A percentile compares a stretch with the other conserved stretches of the same genome.
Evolutionary conservation across 129 eudicot genomes (phyloP).

Genomic region (Escallonia herrerae): DNA sequence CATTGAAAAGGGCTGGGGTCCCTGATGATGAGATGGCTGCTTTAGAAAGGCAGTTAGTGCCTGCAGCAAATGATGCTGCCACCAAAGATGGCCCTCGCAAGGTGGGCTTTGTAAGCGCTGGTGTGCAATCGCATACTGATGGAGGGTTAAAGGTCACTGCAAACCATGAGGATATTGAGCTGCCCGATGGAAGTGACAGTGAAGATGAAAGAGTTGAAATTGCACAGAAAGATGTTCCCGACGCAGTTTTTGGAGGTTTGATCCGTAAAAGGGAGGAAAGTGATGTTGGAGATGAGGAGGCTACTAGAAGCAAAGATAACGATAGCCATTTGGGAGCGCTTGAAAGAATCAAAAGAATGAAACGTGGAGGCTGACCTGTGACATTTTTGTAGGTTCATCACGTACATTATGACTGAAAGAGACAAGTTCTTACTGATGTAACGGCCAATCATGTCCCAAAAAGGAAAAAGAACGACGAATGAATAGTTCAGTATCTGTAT

Average conservation of each 20-base stretch:
- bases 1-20: slow-evolving; percentile 57
- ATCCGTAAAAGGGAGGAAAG: slow-evolving; percentile 43
- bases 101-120: slow-evolving; percentile 73
- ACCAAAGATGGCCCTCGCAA: slow-evolving; percentile 34
- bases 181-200: slow-evolving; percentile 78
- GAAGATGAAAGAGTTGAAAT: slow-evolving; percentile 65
- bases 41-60: slow-evolving; percentile 62
- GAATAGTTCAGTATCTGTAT: too few species aligned
- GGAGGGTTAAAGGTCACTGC: slow-evolving; percentile 26
- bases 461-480: too few species aligned
- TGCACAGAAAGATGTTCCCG: slow-evolving; percentile 70
- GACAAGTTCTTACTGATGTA: too few species aligned
- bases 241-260: slow-evolving; percentile 75
- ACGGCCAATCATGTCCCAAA: too few species aligned
- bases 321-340: slow-evolving; percentile 68
- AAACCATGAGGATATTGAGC: slow-evolving; percentile 76
- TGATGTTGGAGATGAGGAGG: slow-evolving; percentile 9
- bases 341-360: slow-evolving; percentile 69
- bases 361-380: slow-evolving; percentile 30
- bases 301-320: slow-evolving; percentile 22
- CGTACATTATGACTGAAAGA: too few species aligned
- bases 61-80: slow-evolving; percentile 26
- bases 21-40: slow-evolving; percentile 92
- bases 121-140: slow-evolving; percentile 37
- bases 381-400: too few species aligned